Percentiles rank a stretch among this genome's conserved stretches.
Evolutionary conservation across 352 stramenopile genomes (phyloP).

Genomic region (Lagenidium giganteum): DNA sequence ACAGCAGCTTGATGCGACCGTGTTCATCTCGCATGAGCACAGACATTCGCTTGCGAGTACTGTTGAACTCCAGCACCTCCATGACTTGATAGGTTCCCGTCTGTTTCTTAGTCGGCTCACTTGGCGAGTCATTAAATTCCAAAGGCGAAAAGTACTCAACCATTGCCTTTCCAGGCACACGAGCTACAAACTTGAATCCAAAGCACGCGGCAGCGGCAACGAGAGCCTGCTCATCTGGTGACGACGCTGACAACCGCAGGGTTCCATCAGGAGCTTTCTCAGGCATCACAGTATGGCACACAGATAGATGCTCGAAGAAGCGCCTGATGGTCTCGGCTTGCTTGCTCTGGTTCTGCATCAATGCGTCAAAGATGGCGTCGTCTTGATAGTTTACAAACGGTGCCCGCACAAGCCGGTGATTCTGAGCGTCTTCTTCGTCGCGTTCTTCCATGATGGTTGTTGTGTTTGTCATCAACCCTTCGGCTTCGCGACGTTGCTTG

Average conservation of each 20-base stretch:
- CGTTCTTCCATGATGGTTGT: constrained; percentile 20
- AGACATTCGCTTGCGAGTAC: constrained; percentile 94
- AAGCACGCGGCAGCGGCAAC: constrained; percentile 80
- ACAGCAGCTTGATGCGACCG: constrained; percentile 68
- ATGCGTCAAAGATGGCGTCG: constrained; percentile 58
- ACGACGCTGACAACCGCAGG: constrained; percentile 87
- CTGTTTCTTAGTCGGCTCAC: constrained; percentile 15
- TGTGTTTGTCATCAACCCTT: constrained; percentile 17
- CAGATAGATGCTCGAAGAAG: constrained; percentile 86
- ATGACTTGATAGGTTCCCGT: constrained; percentile 80
- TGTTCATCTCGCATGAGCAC: constrained; percentile 71
- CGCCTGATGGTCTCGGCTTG: constrained; percentile 44
- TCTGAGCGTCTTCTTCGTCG: constrained; percentile 25
- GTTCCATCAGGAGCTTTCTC: constrained; percentile 89
- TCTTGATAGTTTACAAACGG: constrained; percentile 89
- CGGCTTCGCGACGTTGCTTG: constrained; percentile 51
- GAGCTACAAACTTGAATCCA: constrained; percentile 76
- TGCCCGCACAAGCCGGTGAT: constrained; percentile 47
- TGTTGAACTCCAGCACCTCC: constrained; percentile 94
- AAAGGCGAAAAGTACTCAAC: constrained; percentile 70
- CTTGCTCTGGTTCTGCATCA: constrained; percentile 29
- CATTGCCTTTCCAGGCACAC: constrained; percentile 64
- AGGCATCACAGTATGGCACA: constrained; percentile 97
- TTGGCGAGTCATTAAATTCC: constrained; percentile 12
- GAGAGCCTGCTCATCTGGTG: constrained; percentile 88